Evolutionary conservation across 495 filamentous ascomycete genomes (phyloP).

Genomic region (Penicillium dipodomyicola): DNA sequence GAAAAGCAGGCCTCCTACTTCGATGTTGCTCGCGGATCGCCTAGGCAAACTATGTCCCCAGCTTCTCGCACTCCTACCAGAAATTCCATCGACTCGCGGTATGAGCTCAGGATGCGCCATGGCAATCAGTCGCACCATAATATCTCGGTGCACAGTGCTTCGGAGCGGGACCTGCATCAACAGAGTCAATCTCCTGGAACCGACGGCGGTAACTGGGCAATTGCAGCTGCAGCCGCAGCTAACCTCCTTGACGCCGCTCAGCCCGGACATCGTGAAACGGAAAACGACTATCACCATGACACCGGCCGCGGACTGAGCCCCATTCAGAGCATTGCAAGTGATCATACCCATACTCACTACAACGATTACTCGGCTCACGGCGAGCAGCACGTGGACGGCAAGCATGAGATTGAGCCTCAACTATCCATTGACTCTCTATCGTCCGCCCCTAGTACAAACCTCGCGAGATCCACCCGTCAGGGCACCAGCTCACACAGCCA

Average conservation of each 20-base stretch:
- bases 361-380: slow-evolving; percentile 6
- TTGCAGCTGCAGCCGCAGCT: slow-evolving; percentile 47
- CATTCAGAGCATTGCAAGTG: slow-evolving; percentile 84
- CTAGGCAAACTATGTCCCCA: slow-evolving; percentile 52
- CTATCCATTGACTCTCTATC: slow-evolving; percentile 52
- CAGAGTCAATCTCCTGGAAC: slow-evolving; percentile 43
- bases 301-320: slow-evolving; percentile 71
- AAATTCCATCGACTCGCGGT: slow-evolving; percentile 48
- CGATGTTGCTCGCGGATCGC: slow-evolving; percentile 55
- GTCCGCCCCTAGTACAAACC: slow-evolving; percentile 54
- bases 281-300: slow-evolving; percentile 51
- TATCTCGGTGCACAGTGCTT: slow-evolving; percentile 49
- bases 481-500: slow-evolving; percentile 50
- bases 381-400: slow-evolving; percentile 16
- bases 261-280: slow-evolving; percentile 32
- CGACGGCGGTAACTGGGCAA: slow-evolving; percentile 47
- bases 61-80: slow-evolving; percentile 52
- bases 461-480: slow-evolving; percentile 52
- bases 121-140: slow-evolving; percentile 58
- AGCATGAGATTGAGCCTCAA: slow-evolving; percentile 37
- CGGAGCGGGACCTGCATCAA: slow-evolving; percentile 49
- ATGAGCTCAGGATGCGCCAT: slow-evolving; percentile 54
- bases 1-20: slow-evolving; percentile 39
- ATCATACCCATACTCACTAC: slow-evolving; percentile 44
- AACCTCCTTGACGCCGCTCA: slow-evolving; percentile 42